Conservation (phyloP, 2,329 filamentous ascomycete species). For the Thyridium curvatum region DNA sequence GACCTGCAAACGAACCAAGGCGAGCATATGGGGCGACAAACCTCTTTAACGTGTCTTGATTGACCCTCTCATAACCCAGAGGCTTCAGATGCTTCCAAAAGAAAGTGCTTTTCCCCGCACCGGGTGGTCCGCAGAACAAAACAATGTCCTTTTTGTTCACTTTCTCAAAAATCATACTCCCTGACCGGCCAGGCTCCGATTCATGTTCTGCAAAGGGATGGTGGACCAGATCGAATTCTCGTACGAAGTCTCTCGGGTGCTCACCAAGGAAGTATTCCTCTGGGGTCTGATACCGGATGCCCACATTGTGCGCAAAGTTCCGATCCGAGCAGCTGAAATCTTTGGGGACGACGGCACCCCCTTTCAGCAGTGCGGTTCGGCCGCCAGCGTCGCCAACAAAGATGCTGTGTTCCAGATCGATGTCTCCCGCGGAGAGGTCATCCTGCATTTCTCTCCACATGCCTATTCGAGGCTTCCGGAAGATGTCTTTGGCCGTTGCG, state of each 20-base stretch:
- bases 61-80: conserved; percentile 76
- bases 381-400: conserved; percentile 87
- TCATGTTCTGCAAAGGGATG: conserved; percentile 38
- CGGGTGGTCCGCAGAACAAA: conserved; percentile 82
- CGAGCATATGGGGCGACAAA: conserved; percentile 34
- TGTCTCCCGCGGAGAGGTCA: conserved; percentile 44
- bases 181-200: conserved; percentile 5
- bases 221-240: conserved; percentile 64
- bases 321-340: conserved; percentile 64
- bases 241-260: conserved; percentile 55
- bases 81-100: conserved; percentile 74
- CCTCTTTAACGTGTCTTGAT: conserved; percentile 83
- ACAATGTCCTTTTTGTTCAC: conserved; percentile 67
- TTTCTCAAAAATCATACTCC: conserved; percentile 47
- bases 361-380: conserved; percentile 37
- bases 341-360: conserved; percentile 27
- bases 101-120: conserved; percentile 87
- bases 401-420: conserved; percentile 68
- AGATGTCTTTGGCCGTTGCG: conserved; percentile 75
- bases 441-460: conserved; percentile 71
- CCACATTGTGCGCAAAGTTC: conserved; percentile 80
- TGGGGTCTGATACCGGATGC: conserved; percentile 75
- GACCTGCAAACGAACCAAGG: no score
- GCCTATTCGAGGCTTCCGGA: conserved; percentile 77
- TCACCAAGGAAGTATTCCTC: conserved; percentile 85